Percentiles rank a stretch among this genome's conserved stretches.
These are phyloP conservation scores for Mycena vitilis DNA, from an alignment of 768 basidiomycete species.

Conservation along the genomic window DNA sequence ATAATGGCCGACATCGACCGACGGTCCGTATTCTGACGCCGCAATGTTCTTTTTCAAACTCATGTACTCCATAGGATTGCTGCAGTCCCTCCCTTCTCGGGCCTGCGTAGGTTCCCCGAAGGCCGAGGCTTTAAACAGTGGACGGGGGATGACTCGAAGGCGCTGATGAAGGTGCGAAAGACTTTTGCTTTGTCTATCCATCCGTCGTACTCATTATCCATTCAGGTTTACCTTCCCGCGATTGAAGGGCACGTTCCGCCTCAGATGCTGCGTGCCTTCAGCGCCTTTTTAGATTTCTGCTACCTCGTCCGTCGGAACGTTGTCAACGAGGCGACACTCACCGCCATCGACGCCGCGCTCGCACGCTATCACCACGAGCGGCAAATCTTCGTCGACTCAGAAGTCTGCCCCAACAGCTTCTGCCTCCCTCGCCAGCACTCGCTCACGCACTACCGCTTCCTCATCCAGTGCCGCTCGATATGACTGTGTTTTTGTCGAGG, in stretches of 20 bases:
- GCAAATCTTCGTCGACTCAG: conserved; percentile 30
- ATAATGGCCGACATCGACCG: conserved; percentile 48
- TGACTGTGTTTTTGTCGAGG: conserved; percentile 45
- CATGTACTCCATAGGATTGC: conserved; percentile 41
- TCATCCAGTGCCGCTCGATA: conserved; percentile 40
- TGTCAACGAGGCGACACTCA: conserved; percentile 37
- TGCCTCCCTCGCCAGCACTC: conserved; percentile 49
- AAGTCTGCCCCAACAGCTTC: conserved; percentile 19
- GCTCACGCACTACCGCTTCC: conserved; percentile 42
- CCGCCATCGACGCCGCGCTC: conserved; percentile 34
- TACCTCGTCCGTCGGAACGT: conserved; percentile 41
- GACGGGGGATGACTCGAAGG: conserved; percentile 53
- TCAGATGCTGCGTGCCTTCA: conserved; percentile 28
- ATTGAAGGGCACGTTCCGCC: conserved; percentile 43
- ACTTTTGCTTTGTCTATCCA: background rate
- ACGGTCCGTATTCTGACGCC: conserved; percentile 32
- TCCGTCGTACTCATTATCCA: background rate
- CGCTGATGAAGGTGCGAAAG: conserved; percentile 49
- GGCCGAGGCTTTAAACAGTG: conserved; percentile 50
- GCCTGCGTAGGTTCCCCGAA: conserved; percentile 44
- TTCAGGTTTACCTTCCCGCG: conserved; percentile 42
- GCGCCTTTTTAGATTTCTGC: conserved; percentile 46
- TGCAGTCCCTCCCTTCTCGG: conserved; percentile 41
- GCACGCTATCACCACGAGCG: conserved; percentile 39
- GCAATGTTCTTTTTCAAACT: background rate